These are phyloP conservation scores for Lyophyllum decastes DNA, from an alignment of 768 basidiomycete species.

Conservation along the genomic window DNA sequence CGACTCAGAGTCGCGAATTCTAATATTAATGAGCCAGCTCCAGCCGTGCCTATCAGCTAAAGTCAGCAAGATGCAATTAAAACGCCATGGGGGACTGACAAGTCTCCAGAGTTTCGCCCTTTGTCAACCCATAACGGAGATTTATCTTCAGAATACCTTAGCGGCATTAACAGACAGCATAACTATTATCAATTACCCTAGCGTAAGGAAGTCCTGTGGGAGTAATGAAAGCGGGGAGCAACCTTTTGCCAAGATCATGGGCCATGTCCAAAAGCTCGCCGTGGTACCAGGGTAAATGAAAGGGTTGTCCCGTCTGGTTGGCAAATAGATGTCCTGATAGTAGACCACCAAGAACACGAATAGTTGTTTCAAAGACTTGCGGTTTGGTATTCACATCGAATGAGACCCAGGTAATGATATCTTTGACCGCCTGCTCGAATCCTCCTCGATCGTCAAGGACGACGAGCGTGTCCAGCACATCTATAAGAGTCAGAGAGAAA, in stretches of 20 bases:
- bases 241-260: slow-evolving; percentile 79
- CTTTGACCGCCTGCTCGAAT: slow-evolving; percentile 83
- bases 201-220: slow-evolving; percentile 92
- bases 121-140: slow-evolving; percentile 73
- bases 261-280: slow-evolving; percentile 82
- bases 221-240: slow-evolving; percentile 90
- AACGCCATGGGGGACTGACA: slow-evolving; percentile 52
- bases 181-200: slow-evolving; percentile 50
- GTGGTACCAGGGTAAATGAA: slow-evolving; percentile 82
- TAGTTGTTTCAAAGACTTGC: slow-evolving; percentile 98
- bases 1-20: slow-evolving; percentile 95
- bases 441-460: slow-evolving; percentile 77
- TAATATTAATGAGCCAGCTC: slow-evolving; percentile 88
- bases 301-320: slow-evolving; percentile 62
- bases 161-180: neutral
- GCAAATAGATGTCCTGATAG: slow-evolving; percentile 85
- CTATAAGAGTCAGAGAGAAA: slow-evolving; percentile 82
- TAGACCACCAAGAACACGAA: slow-evolving; percentile 90
- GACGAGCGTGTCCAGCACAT: slow-evolving; percentile 87
- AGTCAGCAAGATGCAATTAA: slow-evolving; percentile 2
- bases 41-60: slow-evolving; percentile 70
- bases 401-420: slow-evolving; percentile 79
- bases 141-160: slow-evolving; percentile 59
- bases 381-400: slow-evolving; percentile 95
- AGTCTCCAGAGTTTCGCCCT: slow-evolving; percentile 80